Percentiles rank a stretch among this genome's conserved stretches.
phyloP scores from a whole-genome alignment of 2,329 filamentous ascomycete species.

The Epichloe typhina region DNA sequence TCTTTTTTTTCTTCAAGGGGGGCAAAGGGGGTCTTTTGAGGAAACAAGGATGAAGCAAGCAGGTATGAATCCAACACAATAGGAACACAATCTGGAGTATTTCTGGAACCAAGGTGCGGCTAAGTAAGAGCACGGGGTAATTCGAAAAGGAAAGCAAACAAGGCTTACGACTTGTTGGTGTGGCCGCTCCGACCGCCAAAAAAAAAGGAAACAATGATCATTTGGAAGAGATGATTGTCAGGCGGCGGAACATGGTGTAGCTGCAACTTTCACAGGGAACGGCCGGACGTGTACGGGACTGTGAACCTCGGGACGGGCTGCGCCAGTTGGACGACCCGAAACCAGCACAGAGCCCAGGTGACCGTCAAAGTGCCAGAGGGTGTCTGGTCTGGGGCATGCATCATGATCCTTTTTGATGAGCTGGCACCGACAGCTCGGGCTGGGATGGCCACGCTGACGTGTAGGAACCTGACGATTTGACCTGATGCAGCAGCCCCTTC shows the following conservation, averaged over 20 bases:
- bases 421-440: constrained; percentile 5
- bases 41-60: too few species aligned
- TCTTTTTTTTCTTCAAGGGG: too few species aligned
- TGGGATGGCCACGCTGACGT: constrained; percentile 1
- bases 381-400: neutral
- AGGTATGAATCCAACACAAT: too few species aligned
- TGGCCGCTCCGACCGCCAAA: neutral
- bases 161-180: neutral
- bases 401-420: constrained; percentile 1
- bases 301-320: neutral
- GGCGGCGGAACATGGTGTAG: too few species aligned
- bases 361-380: neutral
- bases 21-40: too few species aligned
- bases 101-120: neutral
- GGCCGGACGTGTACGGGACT: too few species aligned
- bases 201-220: neutral
- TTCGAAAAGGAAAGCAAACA: neutral
- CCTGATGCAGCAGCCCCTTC: neutral
- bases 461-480: neutral
- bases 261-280: too few species aligned
- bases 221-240: too few species aligned
- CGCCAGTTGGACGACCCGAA: neutral
- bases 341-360: constrained; percentile 2
- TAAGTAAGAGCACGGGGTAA: neutral
- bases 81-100: neutral